These are phyloP conservation scores for Exobasidium rhododendri DNA, from an alignment of 1,284 basidiomycete species.

Conservation along the genomic window DNA sequence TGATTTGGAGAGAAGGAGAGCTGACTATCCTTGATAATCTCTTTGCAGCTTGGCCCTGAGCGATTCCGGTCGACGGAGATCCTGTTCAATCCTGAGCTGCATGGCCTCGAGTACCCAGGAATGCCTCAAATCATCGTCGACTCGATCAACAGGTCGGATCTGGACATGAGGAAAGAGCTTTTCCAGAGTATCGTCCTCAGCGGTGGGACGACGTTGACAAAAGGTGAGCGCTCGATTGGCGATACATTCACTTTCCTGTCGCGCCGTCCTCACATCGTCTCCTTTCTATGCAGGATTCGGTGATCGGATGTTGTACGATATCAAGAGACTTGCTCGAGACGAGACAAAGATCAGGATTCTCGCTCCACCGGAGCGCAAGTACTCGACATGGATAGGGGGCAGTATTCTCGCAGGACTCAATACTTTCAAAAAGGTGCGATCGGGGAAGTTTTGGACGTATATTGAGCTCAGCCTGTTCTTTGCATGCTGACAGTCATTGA, in stretches of 20 bases:
- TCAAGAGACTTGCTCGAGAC: slow-evolving; percentile 92
- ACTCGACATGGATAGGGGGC: slow-evolving; percentile 99
- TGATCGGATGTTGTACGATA: slow-evolving; percentile 88
- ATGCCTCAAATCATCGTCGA: slow-evolving; percentile 77
- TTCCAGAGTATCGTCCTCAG: slow-evolving; percentile 96
- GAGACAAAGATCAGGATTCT: slow-evolving; percentile 99
- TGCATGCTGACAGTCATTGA: slow-evolving; percentile 8
- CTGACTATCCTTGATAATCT: not conserved
- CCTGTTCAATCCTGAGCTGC: slow-evolving; percentile 92
- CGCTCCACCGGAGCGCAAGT: slow-evolving; percentile 98
- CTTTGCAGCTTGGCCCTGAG: slow-evolving; percentile 77
- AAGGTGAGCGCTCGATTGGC: slow-evolving; percentile 22
- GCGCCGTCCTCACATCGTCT: not conserved
- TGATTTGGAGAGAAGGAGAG: not conserved
- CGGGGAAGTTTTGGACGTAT: not conserved
- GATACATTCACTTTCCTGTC: not conserved
- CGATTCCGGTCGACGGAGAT: slow-evolving; percentile 97
- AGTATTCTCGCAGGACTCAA: slow-evolving; percentile 76
- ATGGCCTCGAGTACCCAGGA: slow-evolving; percentile 93
- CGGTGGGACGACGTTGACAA: slow-evolving; percentile 77
- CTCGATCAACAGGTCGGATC: slow-evolving; percentile 61
- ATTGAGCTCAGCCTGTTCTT: not conserved
- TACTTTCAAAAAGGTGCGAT: slow-evolving; percentile 88
- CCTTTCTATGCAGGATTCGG: slow-evolving; percentile 74
- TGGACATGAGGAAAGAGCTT: slow-evolving; percentile 86